A percentile compares a stretch with the other conserved stretches of the same genome.
Conservation (phyloP, 306 rosid genomes). For the Pyrus communis region DNA sequence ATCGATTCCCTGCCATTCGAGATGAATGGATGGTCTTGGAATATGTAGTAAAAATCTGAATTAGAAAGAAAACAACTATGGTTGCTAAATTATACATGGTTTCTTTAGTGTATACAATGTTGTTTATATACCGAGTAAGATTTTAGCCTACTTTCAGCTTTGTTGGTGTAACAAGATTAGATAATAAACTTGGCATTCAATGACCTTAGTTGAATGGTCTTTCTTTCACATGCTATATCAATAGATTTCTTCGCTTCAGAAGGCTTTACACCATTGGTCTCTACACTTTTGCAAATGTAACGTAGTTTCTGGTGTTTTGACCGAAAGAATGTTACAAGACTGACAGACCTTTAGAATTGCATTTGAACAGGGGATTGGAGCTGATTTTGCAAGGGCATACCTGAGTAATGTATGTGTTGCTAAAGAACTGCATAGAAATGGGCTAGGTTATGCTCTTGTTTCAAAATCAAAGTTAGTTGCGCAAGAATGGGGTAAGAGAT, state of each 20-base stretch:
- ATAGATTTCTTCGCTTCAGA: background rate
- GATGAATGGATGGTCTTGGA: background rate
- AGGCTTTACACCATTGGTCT: background rate
- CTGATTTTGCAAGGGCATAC: constrained; percentile 79
- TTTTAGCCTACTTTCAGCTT: background rate
- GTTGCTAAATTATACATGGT: background rate
- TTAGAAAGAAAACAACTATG: background rate
- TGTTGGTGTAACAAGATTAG: background rate
- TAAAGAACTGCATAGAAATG: constrained; percentile 69
- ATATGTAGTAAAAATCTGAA: background rate
- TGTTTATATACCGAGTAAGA: background rate
- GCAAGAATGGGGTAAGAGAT: constrained; percentile 69
- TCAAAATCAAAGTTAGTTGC: constrained; percentile 78
- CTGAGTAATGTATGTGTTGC: constrained; percentile 95
- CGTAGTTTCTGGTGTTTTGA: background rate
- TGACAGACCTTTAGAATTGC: background rate
- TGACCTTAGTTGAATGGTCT: background rate
- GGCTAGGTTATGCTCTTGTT: constrained; percentile 66
- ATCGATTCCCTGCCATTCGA: background rate
- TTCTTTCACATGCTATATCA: background rate
- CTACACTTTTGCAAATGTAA: background rate
- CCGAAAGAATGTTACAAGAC: background rate
- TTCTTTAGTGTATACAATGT: background rate
- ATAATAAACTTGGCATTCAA: background rate
- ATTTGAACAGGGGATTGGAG: constrained; percentile 50